These are phyloP conservation scores for Boletus huronensis DNA, from an alignment of 768 basidiomycete genomes.

Conservation along the genomic window DNA sequence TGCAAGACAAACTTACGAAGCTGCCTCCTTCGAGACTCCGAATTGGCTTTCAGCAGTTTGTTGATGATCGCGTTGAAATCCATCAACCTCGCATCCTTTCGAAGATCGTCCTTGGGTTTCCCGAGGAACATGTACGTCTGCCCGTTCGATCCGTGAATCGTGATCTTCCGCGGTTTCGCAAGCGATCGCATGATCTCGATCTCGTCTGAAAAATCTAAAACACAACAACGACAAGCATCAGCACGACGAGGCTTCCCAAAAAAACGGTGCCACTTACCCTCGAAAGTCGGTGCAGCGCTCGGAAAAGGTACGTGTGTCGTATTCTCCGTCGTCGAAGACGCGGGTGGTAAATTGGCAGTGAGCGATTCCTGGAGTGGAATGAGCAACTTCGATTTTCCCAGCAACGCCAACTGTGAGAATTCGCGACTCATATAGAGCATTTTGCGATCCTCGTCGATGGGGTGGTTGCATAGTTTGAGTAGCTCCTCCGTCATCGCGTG, in stretches of 20 bases:
- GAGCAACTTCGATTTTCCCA: constrained; percentile 68
- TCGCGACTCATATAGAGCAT: constrained; percentile 45
- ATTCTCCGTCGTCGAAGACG: constrained; percentile 45
- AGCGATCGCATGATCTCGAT: constrained; percentile 90
- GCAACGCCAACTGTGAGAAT: constrained; percentile 49
- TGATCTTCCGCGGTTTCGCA: constrained; percentile 87
- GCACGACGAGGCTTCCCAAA: neutral
- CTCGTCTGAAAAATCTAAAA: constrained; percentile 71
- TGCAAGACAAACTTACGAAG: constrained; percentile 57
- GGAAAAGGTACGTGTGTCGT: constrained; percentile 82
- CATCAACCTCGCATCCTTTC: constrained; percentile 97
- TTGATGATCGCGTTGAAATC: constrained; percentile 98
- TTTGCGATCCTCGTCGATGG: constrained; percentile 38
- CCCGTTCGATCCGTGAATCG: constrained; percentile 79
- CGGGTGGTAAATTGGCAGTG: constrained; percentile 82
- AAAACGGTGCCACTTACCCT: constrained; percentile 37
- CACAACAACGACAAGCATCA: neutral
- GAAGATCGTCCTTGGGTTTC: constrained; percentile 95
- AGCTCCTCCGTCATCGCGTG: constrained; percentile 66
- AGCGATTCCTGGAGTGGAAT: constrained; percentile 93
- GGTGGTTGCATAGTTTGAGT: constrained; percentile 60
- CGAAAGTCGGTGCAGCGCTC: constrained; percentile 66
- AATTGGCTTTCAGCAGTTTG: constrained; percentile 89
- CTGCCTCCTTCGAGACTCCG: constrained; percentile 86
- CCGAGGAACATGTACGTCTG: constrained; percentile 86